Evolutionary conservation across 1,139 yeast genomes (phyloP).

Genomic region (Suhomyces ambrosiae): DNA sequence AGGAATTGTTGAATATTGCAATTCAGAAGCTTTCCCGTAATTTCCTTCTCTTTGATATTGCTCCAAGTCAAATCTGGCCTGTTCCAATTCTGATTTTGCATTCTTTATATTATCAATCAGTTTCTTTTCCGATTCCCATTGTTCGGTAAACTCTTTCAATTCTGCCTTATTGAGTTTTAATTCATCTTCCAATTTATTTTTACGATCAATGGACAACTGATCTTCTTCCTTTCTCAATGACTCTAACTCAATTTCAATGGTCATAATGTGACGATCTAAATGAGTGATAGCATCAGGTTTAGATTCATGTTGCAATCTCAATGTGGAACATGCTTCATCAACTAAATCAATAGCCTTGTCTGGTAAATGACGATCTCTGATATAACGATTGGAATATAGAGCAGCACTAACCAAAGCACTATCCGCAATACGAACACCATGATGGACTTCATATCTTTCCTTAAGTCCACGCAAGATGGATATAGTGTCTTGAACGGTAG

Average conservation of each 20-base stretch:
- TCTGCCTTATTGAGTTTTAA: conserved; percentile 65
- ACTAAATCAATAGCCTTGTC: conserved; percentile 96
- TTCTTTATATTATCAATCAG: conserved; percentile 75
- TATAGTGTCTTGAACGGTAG: conserved; percentile 89
- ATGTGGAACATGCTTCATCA: conserved; percentile 96
- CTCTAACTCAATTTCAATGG: conserved; percentile 91
- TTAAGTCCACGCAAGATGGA: conserved; percentile 91
- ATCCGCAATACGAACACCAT: conserved; percentile 95
- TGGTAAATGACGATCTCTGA: conserved; percentile 88
- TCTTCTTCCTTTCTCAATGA: conserved; percentile 92
- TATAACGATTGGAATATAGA: conserved; percentile 83
- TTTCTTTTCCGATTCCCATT: conserved; percentile 83
- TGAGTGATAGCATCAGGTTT: conserved; percentile 94
- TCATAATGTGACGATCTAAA: conserved; percentile 87
- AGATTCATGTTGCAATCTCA: conserved; percentile 92
- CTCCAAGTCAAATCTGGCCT: conserved; percentile 80
- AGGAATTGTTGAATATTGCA: conserved; percentile 87
- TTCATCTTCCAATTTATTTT: conserved; percentile 63
- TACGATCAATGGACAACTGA: conserved; percentile 76
- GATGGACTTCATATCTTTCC: conserved; percentile 94
- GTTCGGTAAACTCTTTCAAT: conserved; percentile 64
- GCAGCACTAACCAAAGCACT: conserved; percentile 95
- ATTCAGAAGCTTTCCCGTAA: conserved; percentile 84
- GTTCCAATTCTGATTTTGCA: conserved; percentile 81
- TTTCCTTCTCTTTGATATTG: conserved; percentile 81